Conservation (phyloP, 1,284 basidiomycete genomes). For the Leucoagaricus sp. region DNA sequence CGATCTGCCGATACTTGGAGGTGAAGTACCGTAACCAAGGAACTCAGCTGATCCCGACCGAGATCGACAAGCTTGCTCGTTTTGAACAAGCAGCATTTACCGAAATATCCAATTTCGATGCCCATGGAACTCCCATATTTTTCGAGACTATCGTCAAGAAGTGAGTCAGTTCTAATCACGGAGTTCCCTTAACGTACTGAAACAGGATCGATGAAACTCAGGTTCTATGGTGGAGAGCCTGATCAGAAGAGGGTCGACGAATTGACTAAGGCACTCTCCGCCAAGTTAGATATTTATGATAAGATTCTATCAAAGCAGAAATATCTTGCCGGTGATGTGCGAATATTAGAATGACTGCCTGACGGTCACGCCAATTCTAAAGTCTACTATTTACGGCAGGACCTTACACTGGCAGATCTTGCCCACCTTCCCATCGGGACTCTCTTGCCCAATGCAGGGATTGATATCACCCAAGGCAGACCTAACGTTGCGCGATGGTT, state of each 20-base stretch:
- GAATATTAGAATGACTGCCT: background rate
- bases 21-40: conserved; percentile 36
- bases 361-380: background rate
- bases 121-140: conserved; percentile 35
- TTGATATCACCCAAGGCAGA: conserved; percentile 19
- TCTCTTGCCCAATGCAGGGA: conserved; percentile 16
- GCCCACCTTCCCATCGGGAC: conserved; percentile 23
- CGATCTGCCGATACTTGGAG: conserved; percentile 42
- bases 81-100: conserved; percentile 56
- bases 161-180: too few species aligned
- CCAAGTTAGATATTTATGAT: conserved; percentile 48
- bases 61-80: conserved; percentile 34
- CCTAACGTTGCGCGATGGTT: conserved; percentile 29
- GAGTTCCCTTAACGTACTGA: too few species aligned
- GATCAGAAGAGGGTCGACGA: conserved; percentile 31
- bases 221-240: conserved; percentile 9
- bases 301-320: conserved; percentile 46
- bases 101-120: conserved; percentile 52
- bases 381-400: background rate
- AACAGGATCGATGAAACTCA: too few species aligned
- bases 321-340: conserved; percentile 46
- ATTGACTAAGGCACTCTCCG: conserved; percentile 28
- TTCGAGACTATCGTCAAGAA: conserved; percentile 47
- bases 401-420: conserved; percentile 22
- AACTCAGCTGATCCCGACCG: conserved; percentile 29